Percentiles rank a stretch among this genome's conserved stretches.
phyloP scores from a whole-genome alignment of 2,329 filamentous ascomycete species.

The Drechslera avenae region DNA sequence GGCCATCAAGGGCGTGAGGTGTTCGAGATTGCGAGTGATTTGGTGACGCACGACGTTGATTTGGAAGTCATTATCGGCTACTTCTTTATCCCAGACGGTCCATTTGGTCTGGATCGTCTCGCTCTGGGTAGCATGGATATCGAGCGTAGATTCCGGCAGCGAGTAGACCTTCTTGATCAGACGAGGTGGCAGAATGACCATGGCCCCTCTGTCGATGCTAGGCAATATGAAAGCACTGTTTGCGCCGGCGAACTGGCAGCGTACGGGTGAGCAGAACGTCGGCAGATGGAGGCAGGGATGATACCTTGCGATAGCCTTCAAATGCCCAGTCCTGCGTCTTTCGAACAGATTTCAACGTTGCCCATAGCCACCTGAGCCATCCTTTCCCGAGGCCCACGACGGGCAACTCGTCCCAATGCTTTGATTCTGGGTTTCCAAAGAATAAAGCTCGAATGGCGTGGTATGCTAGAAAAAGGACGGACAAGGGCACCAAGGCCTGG shows the following conservation, averaged over 20 bases:
- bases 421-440: constrained; percentile 12
- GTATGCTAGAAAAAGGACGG: constrained; percentile 15
- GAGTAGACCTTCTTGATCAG: constrained; percentile 20
- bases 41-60: constrained; percentile 25
- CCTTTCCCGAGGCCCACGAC: constrained; percentile 14
- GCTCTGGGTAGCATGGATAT: constrained; percentile 19
- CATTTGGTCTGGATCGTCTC: constrained; percentile 25
- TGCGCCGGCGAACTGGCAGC: constrained; percentile 7
- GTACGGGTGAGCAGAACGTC: not conserved
- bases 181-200: constrained; percentile 21
- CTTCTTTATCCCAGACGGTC: constrained; percentile 21
- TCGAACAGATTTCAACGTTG: constrained; percentile 15
- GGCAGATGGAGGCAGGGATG: not conserved
- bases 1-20: constrained; percentile 21
- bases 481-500: constrained; percentile 18
- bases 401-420: constrained; percentile 18
- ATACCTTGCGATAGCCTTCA: constrained; percentile 21
- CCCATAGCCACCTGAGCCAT: constrained; percentile 20
- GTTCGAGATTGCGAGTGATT: constrained; percentile 20
- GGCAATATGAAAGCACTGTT: constrained; percentile 20
- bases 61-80: constrained; percentile 19
- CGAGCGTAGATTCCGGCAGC: constrained; percentile 16
- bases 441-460: constrained; percentile 16
- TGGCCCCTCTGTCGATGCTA: constrained; percentile 22
- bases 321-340: constrained; percentile 22